phyloP scores from a whole-genome alignment of 148 eudicot species.

The Chenopodium quinoa region DNA sequence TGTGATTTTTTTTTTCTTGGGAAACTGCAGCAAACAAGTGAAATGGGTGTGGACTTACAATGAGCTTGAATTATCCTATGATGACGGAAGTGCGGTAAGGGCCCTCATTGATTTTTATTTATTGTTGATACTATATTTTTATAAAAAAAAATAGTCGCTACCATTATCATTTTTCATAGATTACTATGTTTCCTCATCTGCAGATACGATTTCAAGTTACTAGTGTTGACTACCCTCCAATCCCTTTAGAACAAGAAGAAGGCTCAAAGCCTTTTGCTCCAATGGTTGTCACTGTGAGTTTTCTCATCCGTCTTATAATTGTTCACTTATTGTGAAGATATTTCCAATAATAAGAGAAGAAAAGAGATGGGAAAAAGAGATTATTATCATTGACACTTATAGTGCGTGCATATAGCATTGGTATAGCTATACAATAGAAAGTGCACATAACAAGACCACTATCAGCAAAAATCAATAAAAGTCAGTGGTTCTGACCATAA shows the following conservation, averaged over 20 bases:
- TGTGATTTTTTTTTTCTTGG: neutral
- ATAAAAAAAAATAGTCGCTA: neutral
- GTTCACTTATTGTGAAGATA: neutral
- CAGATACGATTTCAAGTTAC: conserved; percentile 83
- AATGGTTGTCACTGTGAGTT: conserved; percentile 77
- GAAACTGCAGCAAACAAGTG: neutral
- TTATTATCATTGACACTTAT: neutral
- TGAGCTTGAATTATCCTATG: conserved; percentile 35
- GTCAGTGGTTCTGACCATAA: neutral
- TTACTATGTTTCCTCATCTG: conserved; percentile 17
- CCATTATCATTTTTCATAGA: conserved; percentile 12
- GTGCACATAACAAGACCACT: neutral
- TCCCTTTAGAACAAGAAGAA: conserved; percentile 67
- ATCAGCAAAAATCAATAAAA: neutral
- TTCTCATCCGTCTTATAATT: neutral
- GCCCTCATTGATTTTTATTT: neutral
- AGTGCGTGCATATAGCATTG: neutral
- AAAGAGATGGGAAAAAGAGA: neutral
- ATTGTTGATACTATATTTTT: neutral
- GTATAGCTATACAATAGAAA: neutral
- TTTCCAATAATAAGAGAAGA: neutral
- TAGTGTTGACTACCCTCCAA: conserved; percentile 55
- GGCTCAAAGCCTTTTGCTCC: conserved; percentile 87
- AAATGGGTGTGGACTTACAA: conserved; percentile 25
- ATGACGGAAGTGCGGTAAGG: conserved; percentile 55